Evolutionary conservation across 257 asterid species (phyloP).

Genomic region (Salvia splendens): DNA sequence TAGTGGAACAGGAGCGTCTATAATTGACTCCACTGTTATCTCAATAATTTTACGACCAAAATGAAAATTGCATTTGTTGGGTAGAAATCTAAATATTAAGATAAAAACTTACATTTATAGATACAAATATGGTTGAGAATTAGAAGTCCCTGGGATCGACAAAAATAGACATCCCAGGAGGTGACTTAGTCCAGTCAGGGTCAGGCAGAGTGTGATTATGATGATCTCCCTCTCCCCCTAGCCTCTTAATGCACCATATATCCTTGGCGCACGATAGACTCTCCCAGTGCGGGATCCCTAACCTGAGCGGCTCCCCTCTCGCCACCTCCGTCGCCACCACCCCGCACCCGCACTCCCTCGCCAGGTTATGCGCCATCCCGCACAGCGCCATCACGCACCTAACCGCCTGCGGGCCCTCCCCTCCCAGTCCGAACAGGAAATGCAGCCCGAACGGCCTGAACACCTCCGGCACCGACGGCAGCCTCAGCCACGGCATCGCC

Average conservation of each 20-base stretch:
- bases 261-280: constrained; percentile 81
- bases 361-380: constrained; percentile 65
- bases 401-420: constrained; percentile 64
- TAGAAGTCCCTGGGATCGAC: constrained; percentile 84
- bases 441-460: constrained; percentile 85
- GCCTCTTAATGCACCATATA: constrained; percentile 80
- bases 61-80: too few relatives aligned
- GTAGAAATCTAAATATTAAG: too few relatives aligned
- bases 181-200: constrained; percentile 82
- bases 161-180: constrained; percentile 71
- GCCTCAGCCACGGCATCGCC: constrained; percentile 67
- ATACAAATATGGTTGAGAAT: background rate
- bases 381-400: constrained; percentile 42
- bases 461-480: constrained; percentile 80
- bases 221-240: constrained; percentile 66
- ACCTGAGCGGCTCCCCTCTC: constrained; percentile 55
- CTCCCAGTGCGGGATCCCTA: constrained; percentile 84
- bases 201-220: constrained; percentile 26
- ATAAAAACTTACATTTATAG: too few relatives aligned
- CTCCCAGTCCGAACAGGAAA: constrained; percentile 88
- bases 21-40: too few relatives aligned
- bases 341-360: constrained; percentile 56
- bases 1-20: too few relatives aligned
- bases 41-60: too few relatives aligned
- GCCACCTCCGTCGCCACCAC: constrained; percentile 97